Evolutionary conservation across 106 monocot species (phyloP), one percentile per base, ranked within the genome.

Genomic region (Gastrodia elata): DNA sequence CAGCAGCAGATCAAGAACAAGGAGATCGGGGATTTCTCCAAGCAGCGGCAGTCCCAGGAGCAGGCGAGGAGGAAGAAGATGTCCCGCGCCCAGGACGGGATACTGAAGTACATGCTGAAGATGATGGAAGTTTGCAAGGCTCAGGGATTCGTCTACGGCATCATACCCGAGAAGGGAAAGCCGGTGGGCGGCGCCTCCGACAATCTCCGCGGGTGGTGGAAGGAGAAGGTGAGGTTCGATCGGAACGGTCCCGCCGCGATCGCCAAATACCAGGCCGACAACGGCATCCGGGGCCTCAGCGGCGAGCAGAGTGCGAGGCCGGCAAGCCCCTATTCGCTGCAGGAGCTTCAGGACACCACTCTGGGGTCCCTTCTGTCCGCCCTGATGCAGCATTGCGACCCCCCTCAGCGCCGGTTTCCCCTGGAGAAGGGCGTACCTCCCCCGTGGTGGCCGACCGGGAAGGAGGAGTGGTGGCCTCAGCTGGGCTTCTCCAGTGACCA

Each of bases 81-180:
- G 78, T 78, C 78, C 41, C 39, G 78, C 9, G 78, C 78, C 14
- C 78, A 78, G 26, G 78, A 78, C n/a, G 65, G 78, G 27, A 78
- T 78, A 43, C 78, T 78, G 27, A 78, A 78, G 38, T 78, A 78
- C 78, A 78, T 78, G 78, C 72, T 78, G 30, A 78, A 72, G 65
- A 78, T 78, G 78, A 78, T 78, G 78, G 78, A 78, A 42, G 78
- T 72, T 34, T 78, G 78, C 43, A 72, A 78, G 27, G 78, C 78
- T 18, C 78, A 78, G 46, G 78, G 78, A 3, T 78, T 78, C 38
- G 78, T 78, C 1, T 78, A 78, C 10, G 78, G 78, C 2, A 72
- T 78, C 32, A 78, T 78, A 42, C 78, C 78, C 8, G 78, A 78
- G 72, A 78, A 78, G 36, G 78, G 78, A 3, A 78, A 78, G 65